Base-by-base conservation (phyloP, 208 protist genomes). In the Acanthamoeba rhysodes region DNA sequence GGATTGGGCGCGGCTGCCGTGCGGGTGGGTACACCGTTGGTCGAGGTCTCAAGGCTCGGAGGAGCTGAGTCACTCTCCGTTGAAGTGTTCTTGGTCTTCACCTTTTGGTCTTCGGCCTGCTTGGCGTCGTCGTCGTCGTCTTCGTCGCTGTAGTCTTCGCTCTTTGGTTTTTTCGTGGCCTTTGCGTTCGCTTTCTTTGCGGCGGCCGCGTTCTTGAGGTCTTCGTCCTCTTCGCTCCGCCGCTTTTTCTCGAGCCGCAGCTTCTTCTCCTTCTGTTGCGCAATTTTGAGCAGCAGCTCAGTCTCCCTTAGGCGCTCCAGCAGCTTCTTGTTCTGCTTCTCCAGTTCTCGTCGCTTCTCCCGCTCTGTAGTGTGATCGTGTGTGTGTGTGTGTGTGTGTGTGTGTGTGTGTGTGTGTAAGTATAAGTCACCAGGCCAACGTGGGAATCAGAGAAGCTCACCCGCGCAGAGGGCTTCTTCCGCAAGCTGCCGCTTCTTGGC, bases 171-270 rank as follows among this genome's bases (percentile, higher is more conserved):
- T 27, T n/a, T 72, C 62, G 62, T 72, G n/a, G 24, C 20, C n/a
- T 72, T 72, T 2, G n/a, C n/a, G 66, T 18, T 72, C 66, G 66
- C n/a, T 72, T 29, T 72, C 66, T 37, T 37, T 20, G 66, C 66
- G n/a, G 66, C 66, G 20, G 32, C 45, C 41, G 41, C 10, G 37
- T 14, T 27, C 34, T 72, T 37, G 29, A 12, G 7, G 9, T 82
- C 45, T 14, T 50, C 74, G 45, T 50, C 37, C 8, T 82, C 74
- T 27, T 82, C 74, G 45, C 32, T 82, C 74, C 74, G 32, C 18
- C 74, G 74, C 74, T 82, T 82, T 24, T 82, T 27, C 20, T 82
- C 74, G 74, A 82, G 74, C 20, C 74, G 74, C 74, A 82, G 74
- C 45, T 82, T 82, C 37, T 82, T 6, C 45, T 82, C 74, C 45